Evolutionary conservation across 2,329 filamentous ascomycete species (phyloP).

Genomic region (Sarocladium strictum): DNA sequence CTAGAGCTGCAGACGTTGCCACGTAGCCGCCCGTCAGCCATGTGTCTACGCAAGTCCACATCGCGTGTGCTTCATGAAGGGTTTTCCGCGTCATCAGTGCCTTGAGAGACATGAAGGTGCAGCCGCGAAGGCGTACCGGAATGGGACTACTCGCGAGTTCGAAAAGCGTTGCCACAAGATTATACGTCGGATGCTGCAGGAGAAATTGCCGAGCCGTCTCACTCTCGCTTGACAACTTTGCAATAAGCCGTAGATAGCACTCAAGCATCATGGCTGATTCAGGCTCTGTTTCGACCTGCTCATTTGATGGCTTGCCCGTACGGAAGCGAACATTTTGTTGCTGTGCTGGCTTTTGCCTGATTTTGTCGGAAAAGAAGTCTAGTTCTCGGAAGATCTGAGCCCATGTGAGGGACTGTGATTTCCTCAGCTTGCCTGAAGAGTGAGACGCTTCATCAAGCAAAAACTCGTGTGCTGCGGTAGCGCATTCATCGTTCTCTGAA

Average conservation of each 20-base stretch:
- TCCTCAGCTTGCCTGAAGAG: constrained; percentile 70
- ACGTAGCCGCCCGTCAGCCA: constrained; percentile 65
- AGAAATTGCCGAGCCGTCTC: constrained; percentile 67
- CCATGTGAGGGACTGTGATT: constrained; percentile 84
- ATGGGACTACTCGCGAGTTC: constrained; percentile 73
- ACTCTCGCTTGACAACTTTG: constrained; percentile 74
- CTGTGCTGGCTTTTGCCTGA: constrained; percentile 62
- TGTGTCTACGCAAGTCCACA: constrained; percentile 77
- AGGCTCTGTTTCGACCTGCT: constrained; percentile 73
- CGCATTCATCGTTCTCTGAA: constrained; percentile 75
- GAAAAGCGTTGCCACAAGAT: constrained; percentile 68
- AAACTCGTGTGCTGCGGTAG: constrained; percentile 81
- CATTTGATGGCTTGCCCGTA: constrained; percentile 53
- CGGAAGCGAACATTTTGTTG: constrained; percentile 39
- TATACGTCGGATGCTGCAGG: constrained; percentile 57
- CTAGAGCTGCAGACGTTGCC: constrained; percentile 25
- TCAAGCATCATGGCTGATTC: constrained; percentile 97
- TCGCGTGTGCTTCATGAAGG: constrained; percentile 56
- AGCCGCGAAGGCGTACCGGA: constrained; percentile 71
- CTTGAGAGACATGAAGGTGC: constrained; percentile 72
- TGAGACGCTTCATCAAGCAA: constrained; percentile 77
- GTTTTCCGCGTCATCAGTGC: constrained; percentile 73
- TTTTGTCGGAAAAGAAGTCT: constrained; percentile 72
- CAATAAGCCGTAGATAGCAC: constrained; percentile 82
- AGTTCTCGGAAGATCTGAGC: constrained; percentile 88